phyloP scores from a whole-genome alignment of 2,329 filamentous ascomycete genomes.

The Clonostachys chloroleuca region DNA sequence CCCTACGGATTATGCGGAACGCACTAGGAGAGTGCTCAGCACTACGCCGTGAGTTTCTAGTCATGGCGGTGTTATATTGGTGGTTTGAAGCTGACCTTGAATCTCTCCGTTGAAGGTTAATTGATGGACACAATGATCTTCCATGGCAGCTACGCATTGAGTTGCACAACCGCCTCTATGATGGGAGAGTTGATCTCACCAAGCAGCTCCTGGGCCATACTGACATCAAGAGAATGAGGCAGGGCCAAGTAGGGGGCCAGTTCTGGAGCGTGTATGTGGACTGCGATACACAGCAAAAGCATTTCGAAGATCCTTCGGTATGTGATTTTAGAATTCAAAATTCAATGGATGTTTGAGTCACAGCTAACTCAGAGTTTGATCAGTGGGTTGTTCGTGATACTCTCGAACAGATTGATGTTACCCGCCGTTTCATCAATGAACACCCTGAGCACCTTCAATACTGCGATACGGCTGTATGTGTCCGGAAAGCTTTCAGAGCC shows the following conservation, averaged over 20 bases:
- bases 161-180: slow-evolving; percentile 17
- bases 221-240: slow-evolving; percentile 15
- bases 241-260: slow-evolving; percentile 19
- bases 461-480: slow-evolving; percentile 16
- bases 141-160: slow-evolving; percentile 20
- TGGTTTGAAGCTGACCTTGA: background rate
- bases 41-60: slow-evolving; percentile 6
- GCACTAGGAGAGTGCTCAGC: slow-evolving; percentile 6
- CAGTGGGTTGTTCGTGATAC: slow-evolving; percentile 7
- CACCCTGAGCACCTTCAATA: slow-evolving; percentile 35
- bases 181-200: slow-evolving; percentile 6
- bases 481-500: slow-evolving; percentile 16
- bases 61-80: background rate
- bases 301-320: slow-evolving; percentile 15
- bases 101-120: slow-evolving; percentile 6
- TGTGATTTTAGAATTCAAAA: background rate
- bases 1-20: slow-evolving; percentile 6
- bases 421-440: slow-evolving; percentile 17
- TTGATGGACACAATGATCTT: slow-evolving; percentile 23
- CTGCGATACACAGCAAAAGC: slow-evolving; percentile 12
- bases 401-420: slow-evolving; percentile 26
- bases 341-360: background rate
- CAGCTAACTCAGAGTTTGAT: background rate
- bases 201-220: slow-evolving; percentile 15
- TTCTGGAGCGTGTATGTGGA: slow-evolving; percentile 21